Percentiles rank a stretch among this genome's conserved stretches.
Evolutionary conservation across 495 filamentous ascomycete genomes (phyloP).

Genomic region (Penicillium ochrochloron): DNA sequence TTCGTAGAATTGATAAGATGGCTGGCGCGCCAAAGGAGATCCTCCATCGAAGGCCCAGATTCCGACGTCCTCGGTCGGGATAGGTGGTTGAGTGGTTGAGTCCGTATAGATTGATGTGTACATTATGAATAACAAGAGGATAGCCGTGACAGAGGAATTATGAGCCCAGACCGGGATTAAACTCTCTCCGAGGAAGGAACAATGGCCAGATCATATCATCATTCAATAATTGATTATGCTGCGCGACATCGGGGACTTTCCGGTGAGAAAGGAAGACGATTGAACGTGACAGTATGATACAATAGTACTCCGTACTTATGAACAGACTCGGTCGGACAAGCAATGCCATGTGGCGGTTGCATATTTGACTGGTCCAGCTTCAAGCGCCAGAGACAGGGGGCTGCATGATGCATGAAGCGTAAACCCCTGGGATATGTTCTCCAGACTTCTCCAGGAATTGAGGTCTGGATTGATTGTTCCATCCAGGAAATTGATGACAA

Average conservation of each 20-base stretch:
- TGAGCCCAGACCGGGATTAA: not conserved
- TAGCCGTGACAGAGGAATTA: not conserved
- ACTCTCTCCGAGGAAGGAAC: not conserved
- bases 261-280: not conserved
- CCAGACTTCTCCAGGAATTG: not conserved
- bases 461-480: not conserved
- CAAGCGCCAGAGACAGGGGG: not conserved
- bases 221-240: constrained; percentile 1
- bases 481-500: not conserved
- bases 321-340: constrained; percentile 1
- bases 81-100: not conserved
- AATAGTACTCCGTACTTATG: not conserved
- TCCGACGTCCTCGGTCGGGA: not conserved
- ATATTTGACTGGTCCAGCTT: not conserved
- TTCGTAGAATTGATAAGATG: constrained; percentile 5
- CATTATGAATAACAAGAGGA: not conserved
- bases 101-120: no score
- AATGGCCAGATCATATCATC: not conserved
- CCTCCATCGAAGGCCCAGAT: not conserved
- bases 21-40: not conserved
- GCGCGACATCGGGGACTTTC: not conserved
- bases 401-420: not conserved
- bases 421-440: not conserved
- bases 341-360: not conserved
- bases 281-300: not conserved